These are phyloP conservation scores for Xylaria sp. DNA, from an alignment of 2,329 filamentous ascomycete species.

Conservation along the genomic window DNA sequence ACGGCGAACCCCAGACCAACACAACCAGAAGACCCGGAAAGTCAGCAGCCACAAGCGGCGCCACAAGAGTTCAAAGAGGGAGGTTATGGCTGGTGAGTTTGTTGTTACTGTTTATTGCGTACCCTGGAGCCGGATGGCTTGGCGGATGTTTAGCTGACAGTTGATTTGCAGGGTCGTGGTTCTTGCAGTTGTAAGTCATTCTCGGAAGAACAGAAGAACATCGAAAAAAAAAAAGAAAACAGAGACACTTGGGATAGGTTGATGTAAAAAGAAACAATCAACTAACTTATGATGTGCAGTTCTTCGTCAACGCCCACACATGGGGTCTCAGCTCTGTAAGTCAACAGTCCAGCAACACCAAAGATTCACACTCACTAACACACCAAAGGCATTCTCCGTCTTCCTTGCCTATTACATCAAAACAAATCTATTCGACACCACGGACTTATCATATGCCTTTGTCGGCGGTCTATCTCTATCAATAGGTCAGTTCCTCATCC, in stretches of 20 bases:
- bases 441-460: conserved; percentile 66
- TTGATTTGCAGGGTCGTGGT: conserved; percentile 37
- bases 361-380: conserved; percentile 16
- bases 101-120: background rate
- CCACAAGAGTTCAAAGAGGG: conserved; percentile 47
- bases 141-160: background rate
- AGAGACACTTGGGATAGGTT: background rate
- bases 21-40: background rate
- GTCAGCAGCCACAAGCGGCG: conserved; percentile 41
- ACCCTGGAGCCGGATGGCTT: background rate
- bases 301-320: conserved; percentile 61
- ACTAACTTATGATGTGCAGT: conserved; percentile 5
- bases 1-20: background rate
- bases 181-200: conserved; percentile 38
- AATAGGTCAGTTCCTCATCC: conserved; percentile 32
- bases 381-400: conserved; percentile 46
- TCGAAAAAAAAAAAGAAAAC: background rate
- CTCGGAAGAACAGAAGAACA: background rate
- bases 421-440: conserved; percentile 57
- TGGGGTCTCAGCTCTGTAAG: conserved; percentile 67
- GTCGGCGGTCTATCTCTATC: conserved; percentile 67
- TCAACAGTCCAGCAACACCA: conserved; percentile 9
- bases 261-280: background rate
- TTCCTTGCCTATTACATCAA: conserved; percentile 54
- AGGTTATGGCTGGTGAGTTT: conserved; percentile 54